Percentiles rank a stretch among this genome's conserved stretches.
phyloP scores from a whole-genome alignment of 2,329 filamentous ascomycete species.

The Claviceps sp. region DNA sequence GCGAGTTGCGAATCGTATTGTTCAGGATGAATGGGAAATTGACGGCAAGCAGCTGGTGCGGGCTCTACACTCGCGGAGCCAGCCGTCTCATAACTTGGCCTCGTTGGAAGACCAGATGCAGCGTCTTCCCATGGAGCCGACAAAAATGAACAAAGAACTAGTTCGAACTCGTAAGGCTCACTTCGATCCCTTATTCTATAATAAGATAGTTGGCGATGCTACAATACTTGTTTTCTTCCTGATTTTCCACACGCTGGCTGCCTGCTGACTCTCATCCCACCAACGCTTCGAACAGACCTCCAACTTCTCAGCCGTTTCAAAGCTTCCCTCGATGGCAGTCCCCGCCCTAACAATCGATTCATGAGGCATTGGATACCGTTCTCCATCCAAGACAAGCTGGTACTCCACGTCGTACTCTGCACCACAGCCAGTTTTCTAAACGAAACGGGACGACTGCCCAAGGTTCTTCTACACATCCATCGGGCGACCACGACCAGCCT shows the following conservation, averaged over 20 bases:
- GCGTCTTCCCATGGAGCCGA: conserved; percentile 27
- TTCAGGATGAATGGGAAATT: conserved; percentile 18
- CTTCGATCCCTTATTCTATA: too few relatives aligned
- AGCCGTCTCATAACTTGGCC: conserved; percentile 13
- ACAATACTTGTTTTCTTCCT: not conserved
- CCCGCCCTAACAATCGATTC: conserved; percentile 29
- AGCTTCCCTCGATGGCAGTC: conserved; percentile 34
- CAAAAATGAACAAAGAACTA: conserved; percentile 32
- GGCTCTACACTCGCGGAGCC: conserved; percentile 10
- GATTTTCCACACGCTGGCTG: not conserved
- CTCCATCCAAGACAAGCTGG: conserved; percentile 34
- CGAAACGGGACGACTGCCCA: conserved; percentile 33
- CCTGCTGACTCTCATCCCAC: not conserved
- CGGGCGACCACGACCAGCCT: conserved; percentile 30
- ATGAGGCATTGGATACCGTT: conserved; percentile 34
- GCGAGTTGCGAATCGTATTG: conserved; percentile 15
- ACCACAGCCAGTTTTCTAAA: conserved; percentile 37
- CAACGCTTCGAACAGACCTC: conserved; percentile 22
- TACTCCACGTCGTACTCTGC: conserved; percentile 35
- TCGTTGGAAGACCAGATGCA: conserved; percentile 23
- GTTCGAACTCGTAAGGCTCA: conserved; percentile 28
- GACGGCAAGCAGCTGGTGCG: conserved; percentile 14
- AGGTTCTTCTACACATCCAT: conserved; percentile 27
- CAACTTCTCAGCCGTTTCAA: conserved; percentile 37
- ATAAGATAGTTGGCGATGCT: not conserved